A percentile compares a stretch with the other conserved stretches of the same genome.
phyloP scores from a whole-genome alignment of 2,329 filamentous ascomycete species.

The Penicillium frequentans region DNA sequence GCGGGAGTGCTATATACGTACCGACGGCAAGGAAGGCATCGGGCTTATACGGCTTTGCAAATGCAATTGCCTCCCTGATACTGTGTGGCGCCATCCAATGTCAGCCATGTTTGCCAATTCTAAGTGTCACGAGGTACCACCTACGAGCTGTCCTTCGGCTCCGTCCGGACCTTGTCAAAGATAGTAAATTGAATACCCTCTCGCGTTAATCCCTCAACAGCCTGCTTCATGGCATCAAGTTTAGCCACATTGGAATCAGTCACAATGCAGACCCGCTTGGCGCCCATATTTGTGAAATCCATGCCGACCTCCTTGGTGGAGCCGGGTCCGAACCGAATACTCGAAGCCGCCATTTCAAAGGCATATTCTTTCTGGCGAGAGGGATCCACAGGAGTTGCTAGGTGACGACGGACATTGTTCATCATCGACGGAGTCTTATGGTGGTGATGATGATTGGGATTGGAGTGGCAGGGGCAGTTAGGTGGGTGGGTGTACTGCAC shows the following conservation, averaged over 20 bases:
- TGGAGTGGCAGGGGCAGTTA: constrained; percentile 88
- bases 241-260: constrained; percentile 81
- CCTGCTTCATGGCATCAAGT: constrained; percentile 86
- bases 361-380: constrained; percentile 88
- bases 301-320: constrained; percentile 95
- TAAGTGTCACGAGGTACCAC: constrained; percentile 31
- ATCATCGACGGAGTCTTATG: constrained; percentile 53
- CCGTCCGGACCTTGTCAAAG: constrained; percentile 76
- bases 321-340: constrained; percentile 90
- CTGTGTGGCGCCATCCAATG: constrained; percentile 52
- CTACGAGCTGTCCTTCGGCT: constrained; percentile 92
- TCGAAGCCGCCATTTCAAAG: constrained; percentile 96
- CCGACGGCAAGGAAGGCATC: constrained; percentile 94
- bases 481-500: constrained; percentile 88
- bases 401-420: constrained; percentile 57
- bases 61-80: constrained; percentile 84
- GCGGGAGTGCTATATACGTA: constrained; percentile 20
- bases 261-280: constrained; percentile 84
- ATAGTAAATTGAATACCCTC: constrained; percentile 81
- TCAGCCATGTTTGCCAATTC: background rate
- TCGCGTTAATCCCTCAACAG: constrained; percentile 72
- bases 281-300: constrained; percentile 91
- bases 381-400: constrained; percentile 75
- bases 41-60: constrained; percentile 74
- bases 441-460: constrained; percentile 78